Evolutionary conservation across 2,329 filamentous ascomycete species (phyloP), one percentile per base, ranked within the genome.

Genomic region (Fusarium nygamai): DNA sequence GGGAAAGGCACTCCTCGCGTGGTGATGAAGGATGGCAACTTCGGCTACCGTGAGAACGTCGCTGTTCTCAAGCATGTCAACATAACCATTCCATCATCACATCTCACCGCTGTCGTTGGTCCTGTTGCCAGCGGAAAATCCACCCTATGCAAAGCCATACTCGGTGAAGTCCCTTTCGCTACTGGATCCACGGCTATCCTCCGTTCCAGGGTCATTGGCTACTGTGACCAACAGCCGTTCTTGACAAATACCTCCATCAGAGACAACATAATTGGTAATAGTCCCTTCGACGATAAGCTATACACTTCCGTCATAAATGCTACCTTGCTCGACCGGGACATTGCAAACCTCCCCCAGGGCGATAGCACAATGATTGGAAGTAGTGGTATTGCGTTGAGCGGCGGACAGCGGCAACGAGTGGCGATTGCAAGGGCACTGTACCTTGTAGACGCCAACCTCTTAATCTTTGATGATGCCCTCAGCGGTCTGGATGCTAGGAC

Each of bases 391-490:
- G 81, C 80, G 11, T 71, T 86, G 7, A 84, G 83, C 24, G 85
- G 85, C 8, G 85, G 85, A 1, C 84, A 86, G 51, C 76, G 77
- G 33, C 79, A 83, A n/a, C 78, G 83, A 14, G 75, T 82, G 6
- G 74, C 77, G 9, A 76, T 88, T 7, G 86, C 86, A 1, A 80
- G 86, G 3, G 86, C 86, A 2, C 67, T 88, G 1, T 88, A 86
- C 75, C 79, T 82, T 4, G 11, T 22, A 12, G 73, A 80, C 8
- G 76, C 79, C 3, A 69, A 85, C 16, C 74, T 86, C 24, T 63
- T 86, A 20, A 67, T 88, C 2, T 73, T 88, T 16, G 86, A 88
- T 67, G 86, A 88, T 44, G 75, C 81, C 0, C 80, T 88, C 9
- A 84, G 84, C 43, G 85, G 82, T 0, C 75, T 87, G 0, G 86